Evolutionary conservation across 2,329 filamentous ascomycete genomes (phyloP).

Genomic region (Diaporthe capsici): DNA sequence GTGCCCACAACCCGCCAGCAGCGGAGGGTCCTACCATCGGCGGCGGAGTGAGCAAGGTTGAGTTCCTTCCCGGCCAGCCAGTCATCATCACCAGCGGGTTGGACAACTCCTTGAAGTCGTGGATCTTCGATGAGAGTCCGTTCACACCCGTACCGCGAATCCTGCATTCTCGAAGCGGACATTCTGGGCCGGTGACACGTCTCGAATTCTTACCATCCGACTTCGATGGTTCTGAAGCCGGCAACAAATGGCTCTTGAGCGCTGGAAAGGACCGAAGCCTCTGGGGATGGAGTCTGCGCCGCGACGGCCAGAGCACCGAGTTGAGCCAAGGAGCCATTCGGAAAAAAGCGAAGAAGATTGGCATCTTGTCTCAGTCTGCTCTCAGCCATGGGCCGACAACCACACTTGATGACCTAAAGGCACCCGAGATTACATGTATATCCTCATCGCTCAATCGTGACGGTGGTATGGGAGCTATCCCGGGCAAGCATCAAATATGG

Average conservation of each 20-base stretch:
- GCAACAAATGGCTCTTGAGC: slow-evolving; percentile 94
- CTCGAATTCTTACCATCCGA: slow-evolving; percentile 89
- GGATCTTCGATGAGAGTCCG: slow-evolving; percentile 95
- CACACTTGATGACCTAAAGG: slow-evolving; percentile 83
- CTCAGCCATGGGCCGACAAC: slow-evolving; percentile 73
- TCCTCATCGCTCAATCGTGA: slow-evolving; percentile 94
- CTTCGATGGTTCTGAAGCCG: slow-evolving; percentile 89
- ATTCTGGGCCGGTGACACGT: slow-evolving; percentile 86
- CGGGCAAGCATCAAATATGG: slow-evolving; percentile 86
- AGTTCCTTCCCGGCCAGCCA: slow-evolving; percentile 91
- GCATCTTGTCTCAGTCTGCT: slow-evolving; percentile 73
- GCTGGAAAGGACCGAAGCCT: slow-evolving; percentile 90
- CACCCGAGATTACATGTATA: slow-evolving; percentile 91
- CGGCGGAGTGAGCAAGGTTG: slow-evolving; percentile 87
- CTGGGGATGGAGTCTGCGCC: slow-evolving; percentile 96
- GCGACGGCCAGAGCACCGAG: slow-evolving; percentile 94
- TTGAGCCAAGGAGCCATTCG: slow-evolving; percentile 91
- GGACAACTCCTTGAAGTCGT: slow-evolving; percentile 94
- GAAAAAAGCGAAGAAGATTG: slow-evolving; percentile 90
- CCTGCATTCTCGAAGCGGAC: slow-evolving; percentile 88
- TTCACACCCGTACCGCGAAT: slow-evolving; percentile 90
- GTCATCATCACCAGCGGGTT: slow-evolving; percentile 91
- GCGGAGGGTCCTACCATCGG: slow-evolving; percentile 67
- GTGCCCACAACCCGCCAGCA: slow-evolving; percentile 86
- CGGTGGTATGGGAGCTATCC: slow-evolving; percentile 89